These are phyloP conservation scores for Elsinoe fawcettii DNA, from an alignment of 2,329 filamentous ascomycete species.

Conservation along the genomic window DNA sequence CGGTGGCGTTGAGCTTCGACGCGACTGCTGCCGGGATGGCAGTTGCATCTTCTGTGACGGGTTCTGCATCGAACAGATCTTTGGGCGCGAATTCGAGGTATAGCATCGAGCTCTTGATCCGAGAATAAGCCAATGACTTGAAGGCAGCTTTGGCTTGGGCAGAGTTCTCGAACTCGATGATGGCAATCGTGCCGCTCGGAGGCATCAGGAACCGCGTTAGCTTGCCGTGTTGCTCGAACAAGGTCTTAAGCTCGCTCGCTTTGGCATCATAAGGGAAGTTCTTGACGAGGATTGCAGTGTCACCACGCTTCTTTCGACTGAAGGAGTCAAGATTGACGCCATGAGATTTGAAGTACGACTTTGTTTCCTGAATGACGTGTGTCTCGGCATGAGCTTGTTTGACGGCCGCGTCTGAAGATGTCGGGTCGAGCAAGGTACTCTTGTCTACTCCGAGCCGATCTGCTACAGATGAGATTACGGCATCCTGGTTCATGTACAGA, in stretches of 20 bases:
- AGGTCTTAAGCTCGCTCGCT: conserved; percentile 64
- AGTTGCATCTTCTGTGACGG: conserved; percentile 20
- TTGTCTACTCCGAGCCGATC: conserved; percentile 82
- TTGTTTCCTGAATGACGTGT: conserved; percentile 91
- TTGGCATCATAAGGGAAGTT: conserved; percentile 85
- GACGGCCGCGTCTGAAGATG: conserved; percentile 84
- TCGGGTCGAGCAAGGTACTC: conserved; percentile 88
- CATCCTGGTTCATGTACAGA: conserved; percentile 95
- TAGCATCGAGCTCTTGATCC: conserved; percentile 81
- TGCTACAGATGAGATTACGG: conserved; percentile 84
- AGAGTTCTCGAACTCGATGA: conserved; percentile 76
- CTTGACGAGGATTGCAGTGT: conserved; percentile 83
- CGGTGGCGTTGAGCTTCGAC: conserved; percentile 59
- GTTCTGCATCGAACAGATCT: conserved; percentile 55
- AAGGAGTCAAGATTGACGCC: conserved; percentile 91
- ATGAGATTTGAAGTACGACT: conserved; percentile 78
- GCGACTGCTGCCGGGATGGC: conserved; percentile 22
- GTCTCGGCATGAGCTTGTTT: conserved; percentile 97
- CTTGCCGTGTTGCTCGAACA: conserved; percentile 81
- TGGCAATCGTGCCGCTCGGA: conserved; percentile 84
- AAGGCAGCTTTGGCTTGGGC: conserved; percentile 79
- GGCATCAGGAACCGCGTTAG: conserved; percentile 82
- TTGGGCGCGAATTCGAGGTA: conserved; percentile 92
- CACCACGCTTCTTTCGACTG: conserved; percentile 74
- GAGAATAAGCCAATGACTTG: conserved; percentile 75